These are phyloP conservation scores for Chaetomiaceae sp. DNA, from an alignment of 2,329 filamentous ascomycete genomes.

Conservation along the genomic window DNA sequence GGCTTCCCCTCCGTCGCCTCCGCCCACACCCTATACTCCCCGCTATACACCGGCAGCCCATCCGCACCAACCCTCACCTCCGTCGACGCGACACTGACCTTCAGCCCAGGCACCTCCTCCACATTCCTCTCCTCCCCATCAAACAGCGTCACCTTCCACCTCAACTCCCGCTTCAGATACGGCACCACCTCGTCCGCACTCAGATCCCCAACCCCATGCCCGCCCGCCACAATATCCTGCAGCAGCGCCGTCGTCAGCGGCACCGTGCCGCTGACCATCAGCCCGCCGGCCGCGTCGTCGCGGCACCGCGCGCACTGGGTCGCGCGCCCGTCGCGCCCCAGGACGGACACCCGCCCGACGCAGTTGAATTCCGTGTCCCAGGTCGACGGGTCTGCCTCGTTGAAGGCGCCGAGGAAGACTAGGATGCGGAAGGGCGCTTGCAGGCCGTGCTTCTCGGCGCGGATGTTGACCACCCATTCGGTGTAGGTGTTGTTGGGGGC, in stretches of 20 bases:
- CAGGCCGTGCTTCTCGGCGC: constrained; percentile 43
- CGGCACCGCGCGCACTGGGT: constrained; percentile 25
- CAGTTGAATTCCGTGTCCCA: constrained; percentile 41
- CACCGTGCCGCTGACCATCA: constrained; percentile 26
- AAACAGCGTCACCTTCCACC: constrained; percentile 24
- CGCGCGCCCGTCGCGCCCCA: constrained; percentile 26
- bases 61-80: constrained; percentile 22
- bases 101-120: constrained; percentile 19
- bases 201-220: constrained; percentile 19
- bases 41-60: constrained; percentile 21
- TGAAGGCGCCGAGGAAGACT: constrained; percentile 43
- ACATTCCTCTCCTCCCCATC: constrained; percentile 20
- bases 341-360: constrained; percentile 41
- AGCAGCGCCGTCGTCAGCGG: constrained; percentile 28
- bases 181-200: constrained; percentile 24
- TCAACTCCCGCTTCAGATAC: constrained; percentile 22
- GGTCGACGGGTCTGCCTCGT: constrained; percentile 21
- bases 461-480: constrained; percentile 51
- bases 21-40: constrained; percentile 18
- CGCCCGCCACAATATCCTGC: constrained; percentile 21
- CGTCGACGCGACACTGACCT: constrained; percentile 24
- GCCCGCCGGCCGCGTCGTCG: constrained; percentile 15
- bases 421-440: constrained; percentile 48
- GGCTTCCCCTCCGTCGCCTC: constrained; percentile 24
- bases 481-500: constrained; percentile 30